These are phyloP conservation scores for Synura sp. DNA, from an alignment of 352 stramenopile species.

Conservation along the genomic window DNA sequence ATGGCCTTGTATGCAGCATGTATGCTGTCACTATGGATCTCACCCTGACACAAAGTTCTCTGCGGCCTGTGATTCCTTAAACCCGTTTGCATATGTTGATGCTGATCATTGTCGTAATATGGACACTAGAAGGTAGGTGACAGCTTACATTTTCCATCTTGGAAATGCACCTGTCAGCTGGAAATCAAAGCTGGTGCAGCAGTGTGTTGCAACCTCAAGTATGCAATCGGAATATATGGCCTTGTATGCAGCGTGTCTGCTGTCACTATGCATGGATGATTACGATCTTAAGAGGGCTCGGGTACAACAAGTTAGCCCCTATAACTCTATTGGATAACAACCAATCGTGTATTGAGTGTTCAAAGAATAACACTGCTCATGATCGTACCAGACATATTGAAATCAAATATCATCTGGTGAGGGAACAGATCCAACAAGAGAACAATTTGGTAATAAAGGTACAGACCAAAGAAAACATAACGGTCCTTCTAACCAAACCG, in stretches of 20 bases:
- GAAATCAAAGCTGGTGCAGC: constrained; percentile 8
- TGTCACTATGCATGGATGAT: constrained; percentile 19
- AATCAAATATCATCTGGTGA: constrained; percentile 4
- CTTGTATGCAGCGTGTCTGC: constrained; percentile 27
- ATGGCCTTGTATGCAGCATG: constrained; percentile 20
- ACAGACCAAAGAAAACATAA: background rate
- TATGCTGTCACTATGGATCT: constrained; percentile 16
- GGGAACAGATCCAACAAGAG: constrained; percentile 1
- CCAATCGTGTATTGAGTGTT: constrained; percentile 25
- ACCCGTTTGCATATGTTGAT: constrained; percentile 19
- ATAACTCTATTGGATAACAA: constrained; percentile 10
- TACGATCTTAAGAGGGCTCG: constrained; percentile 24
- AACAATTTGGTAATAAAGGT: background rate
- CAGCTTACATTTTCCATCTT: background rate
- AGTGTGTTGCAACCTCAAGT: no score
- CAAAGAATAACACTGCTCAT: constrained; percentile 1
- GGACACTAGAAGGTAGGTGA: constrained; percentile 19
- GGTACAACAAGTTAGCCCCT: constrained; percentile 21
- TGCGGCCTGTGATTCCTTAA: constrained; percentile 28
- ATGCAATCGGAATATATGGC: constrained; percentile 32
- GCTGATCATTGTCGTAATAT: constrained; percentile 21
- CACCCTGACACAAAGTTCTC: constrained; percentile 15
- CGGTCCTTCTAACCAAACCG: constrained; percentile 23
- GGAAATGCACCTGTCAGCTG: background rate
- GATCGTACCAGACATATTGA: constrained; percentile 28